Conservation (phyloP, 768 basidiomycete species). For the Termitomyces sp. region DNA sequence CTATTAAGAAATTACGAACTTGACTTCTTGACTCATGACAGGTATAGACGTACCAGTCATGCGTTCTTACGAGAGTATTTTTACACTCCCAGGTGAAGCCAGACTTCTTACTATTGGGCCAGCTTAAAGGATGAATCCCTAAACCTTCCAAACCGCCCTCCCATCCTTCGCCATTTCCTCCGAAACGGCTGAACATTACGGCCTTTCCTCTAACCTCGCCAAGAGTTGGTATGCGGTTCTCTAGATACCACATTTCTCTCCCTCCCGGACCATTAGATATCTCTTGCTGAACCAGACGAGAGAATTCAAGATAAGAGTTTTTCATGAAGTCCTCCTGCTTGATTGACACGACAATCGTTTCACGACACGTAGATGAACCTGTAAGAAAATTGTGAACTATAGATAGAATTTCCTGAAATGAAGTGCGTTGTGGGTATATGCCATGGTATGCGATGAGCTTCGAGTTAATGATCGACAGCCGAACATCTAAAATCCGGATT, state of each 20-base stretch:
- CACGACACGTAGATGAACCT: conserved; percentile 50
- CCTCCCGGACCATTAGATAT: conserved; percentile 56
- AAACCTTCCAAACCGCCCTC: conserved; percentile 63
- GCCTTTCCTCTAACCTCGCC: conserved; percentile 86
- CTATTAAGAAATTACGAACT: conserved; percentile 30
- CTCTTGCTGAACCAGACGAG: conserved; percentile 59
- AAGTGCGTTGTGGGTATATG: conserved; percentile 62
- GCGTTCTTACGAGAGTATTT: conserved; percentile 64
- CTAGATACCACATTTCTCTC: conserved; percentile 73
- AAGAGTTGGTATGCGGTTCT: conserved; percentile 75
- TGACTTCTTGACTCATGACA: neutral
- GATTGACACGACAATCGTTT: conserved; percentile 83
- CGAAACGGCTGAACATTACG: conserved; percentile 85
- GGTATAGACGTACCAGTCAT: conserved; percentile 69
- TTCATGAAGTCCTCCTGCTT: conserved; percentile 78
- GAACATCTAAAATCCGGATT: conserved; percentile 79
- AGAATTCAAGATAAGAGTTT: conserved; percentile 51
- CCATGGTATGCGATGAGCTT: conserved; percentile 80
- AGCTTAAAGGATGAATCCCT: conserved; percentile 83
- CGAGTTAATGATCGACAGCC: conserved; percentile 64
- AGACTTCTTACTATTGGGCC: conserved; percentile 75
- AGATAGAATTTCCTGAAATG: conserved; percentile 64
- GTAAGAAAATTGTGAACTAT: conserved; percentile 64
- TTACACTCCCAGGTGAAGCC: conserved; percentile 82
- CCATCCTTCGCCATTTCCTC: conserved; percentile 67